These are phyloP conservation scores for Agaricus subrufescens DNA, from an alignment of 768 basidiomycete species.

Conservation along the genomic window DNA sequence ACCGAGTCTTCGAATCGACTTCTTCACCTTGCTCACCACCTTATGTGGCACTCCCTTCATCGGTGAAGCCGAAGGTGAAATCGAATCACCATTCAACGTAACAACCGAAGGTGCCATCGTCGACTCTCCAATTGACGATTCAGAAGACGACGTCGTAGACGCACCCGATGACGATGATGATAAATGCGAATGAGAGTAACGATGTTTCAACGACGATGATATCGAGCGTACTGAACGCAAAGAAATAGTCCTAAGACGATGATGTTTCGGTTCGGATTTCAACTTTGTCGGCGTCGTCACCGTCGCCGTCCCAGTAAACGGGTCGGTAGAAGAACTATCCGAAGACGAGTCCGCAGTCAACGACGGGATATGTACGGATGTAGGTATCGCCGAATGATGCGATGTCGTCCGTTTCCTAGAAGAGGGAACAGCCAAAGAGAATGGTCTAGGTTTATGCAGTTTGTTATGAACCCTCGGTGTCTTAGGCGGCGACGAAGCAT, in stretches of 20 bases:
- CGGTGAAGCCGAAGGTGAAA: constrained; percentile 15
- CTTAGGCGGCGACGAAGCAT: not conserved
- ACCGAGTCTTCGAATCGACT: constrained; percentile 27
- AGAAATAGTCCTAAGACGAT: constrained; percentile 2
- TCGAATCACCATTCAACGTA: not conserved
- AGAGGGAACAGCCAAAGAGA: constrained; percentile 3
- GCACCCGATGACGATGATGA: constrained; percentile 6
- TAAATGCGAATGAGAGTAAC: not conserved
- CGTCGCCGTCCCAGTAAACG: not conserved
- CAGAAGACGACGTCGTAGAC: not conserved
- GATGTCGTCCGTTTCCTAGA: constrained; percentile 3
- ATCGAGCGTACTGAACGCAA: constrained; percentile 10
- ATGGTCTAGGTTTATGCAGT: constrained; percentile 6
- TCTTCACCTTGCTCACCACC: constrained; percentile 26
- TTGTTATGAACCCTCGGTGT: constrained; percentile 3
- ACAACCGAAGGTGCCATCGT: constrained; percentile 3
- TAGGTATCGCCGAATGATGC: not conserved
- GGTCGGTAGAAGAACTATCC: not conserved
- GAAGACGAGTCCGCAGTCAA: not conserved
- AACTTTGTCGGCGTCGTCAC: not conserved
- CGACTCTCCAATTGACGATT: constrained; percentile 3
- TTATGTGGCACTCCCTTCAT: constrained; percentile 18
- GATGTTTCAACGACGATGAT: not conserved
- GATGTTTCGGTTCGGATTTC: not conserved
- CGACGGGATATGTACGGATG: not conserved